Percentiles rank a stretch among this genome's conserved stretches.
phyloP scores from a whole-genome alignment of 192 early-diverging fungal species.

The Oehlia diaphana region DNA sequence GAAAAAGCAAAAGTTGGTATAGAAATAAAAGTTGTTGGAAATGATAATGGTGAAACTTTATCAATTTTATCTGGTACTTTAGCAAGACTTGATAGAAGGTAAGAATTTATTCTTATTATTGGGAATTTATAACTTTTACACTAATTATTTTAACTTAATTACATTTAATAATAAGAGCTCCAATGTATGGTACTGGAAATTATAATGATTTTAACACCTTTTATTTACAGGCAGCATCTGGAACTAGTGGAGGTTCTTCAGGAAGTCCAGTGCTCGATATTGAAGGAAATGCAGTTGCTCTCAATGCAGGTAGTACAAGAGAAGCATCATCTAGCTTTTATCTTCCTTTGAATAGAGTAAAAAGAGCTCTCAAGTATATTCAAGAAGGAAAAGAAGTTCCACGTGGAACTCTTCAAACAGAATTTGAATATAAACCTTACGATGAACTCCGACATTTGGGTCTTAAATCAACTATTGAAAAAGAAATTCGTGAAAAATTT shows the following conservation, averaged over 20 bases:
- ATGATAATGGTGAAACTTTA: slow-evolving; percentile 78
- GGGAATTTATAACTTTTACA: neutral
- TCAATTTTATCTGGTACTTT: slow-evolving; percentile 74
- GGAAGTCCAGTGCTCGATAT: slow-evolving; percentile 80
- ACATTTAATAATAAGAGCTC: slow-evolving; percentile 48
- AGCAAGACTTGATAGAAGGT: slow-evolving; percentile 68
- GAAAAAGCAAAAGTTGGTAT: slow-evolving; percentile 71
- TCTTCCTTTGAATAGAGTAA: slow-evolving; percentile 75
- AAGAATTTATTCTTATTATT: neutral
- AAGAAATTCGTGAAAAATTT: slow-evolving; percentile 56
- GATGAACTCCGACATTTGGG: slow-evolving; percentile 73
- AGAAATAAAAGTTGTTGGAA: slow-evolving; percentile 76
- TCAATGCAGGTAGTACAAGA: slow-evolving; percentile 67
- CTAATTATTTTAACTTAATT: neutral
- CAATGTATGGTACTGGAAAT: slow-evolving; percentile 64
- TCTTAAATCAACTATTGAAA: slow-evolving; percentile 63
- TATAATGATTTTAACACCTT: slow-evolving; percentile 85
- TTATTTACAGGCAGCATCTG: slow-evolving; percentile 75
- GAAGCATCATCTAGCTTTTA: slow-evolving; percentile 73
- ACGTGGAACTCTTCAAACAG: slow-evolving; percentile 74
- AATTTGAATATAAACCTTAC: slow-evolving; percentile 68
- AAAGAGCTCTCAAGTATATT: slow-evolving; percentile 61
- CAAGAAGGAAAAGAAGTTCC: slow-evolving; percentile 57
- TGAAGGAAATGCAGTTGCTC: slow-evolving; percentile 71
- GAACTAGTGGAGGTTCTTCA: slow-evolving; percentile 73